These are phyloP conservation scores for Platanthera guangdongensis DNA, from an alignment of 106 monocot species.

Conservation along the genomic window DNA sequence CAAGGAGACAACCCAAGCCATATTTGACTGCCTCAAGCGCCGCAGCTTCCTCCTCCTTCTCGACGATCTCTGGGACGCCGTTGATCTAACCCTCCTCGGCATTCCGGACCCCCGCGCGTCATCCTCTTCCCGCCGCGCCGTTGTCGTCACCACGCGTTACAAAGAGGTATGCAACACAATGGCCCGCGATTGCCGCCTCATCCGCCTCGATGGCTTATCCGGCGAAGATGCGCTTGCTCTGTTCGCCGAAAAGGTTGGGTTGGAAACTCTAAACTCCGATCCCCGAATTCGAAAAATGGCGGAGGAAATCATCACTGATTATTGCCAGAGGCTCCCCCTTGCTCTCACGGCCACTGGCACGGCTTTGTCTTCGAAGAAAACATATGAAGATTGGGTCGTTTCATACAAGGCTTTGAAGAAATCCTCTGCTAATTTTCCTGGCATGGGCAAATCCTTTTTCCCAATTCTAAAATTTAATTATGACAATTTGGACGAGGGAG, in stretches of 20 bases:
- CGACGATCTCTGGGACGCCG: slow-evolving; percentile 14
- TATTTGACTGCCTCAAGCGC: slow-evolving; percentile 6
- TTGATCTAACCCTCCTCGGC: not conserved
- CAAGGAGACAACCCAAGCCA: not conserved
- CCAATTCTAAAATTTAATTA: slow-evolving; percentile 19
- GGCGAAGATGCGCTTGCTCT: not conserved
- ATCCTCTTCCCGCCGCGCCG: not conserved
- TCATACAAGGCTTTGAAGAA: not conserved
- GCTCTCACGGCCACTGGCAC: slow-evolving; percentile 2
- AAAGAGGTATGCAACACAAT: slow-evolving; percentile 1
- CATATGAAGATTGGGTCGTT: slow-evolving; percentile 1
- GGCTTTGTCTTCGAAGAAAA: not conserved
- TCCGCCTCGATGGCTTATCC: slow-evolving; percentile 5
- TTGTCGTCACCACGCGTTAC: slow-evolving; percentile 6
- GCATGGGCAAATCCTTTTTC: not conserved
- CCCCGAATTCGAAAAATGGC: not conserved
- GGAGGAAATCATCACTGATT: not conserved
- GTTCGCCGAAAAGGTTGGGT: slow-evolving; percentile 1
- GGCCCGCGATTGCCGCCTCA: not conserved
- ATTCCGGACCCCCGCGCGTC: not conserved
- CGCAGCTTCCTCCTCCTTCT: slow-evolving; percentile 14
- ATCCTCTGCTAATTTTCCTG: not conserved
- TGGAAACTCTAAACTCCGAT: not conserved
- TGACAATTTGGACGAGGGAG: not conserved
- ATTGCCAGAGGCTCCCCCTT: slow-evolving; percentile 11